Percentiles rank a stretch among this genome's conserved stretches.
Conservation (phyloP, 2,329 filamentous ascomycete genomes). For the Apiospora koreana region DNA sequence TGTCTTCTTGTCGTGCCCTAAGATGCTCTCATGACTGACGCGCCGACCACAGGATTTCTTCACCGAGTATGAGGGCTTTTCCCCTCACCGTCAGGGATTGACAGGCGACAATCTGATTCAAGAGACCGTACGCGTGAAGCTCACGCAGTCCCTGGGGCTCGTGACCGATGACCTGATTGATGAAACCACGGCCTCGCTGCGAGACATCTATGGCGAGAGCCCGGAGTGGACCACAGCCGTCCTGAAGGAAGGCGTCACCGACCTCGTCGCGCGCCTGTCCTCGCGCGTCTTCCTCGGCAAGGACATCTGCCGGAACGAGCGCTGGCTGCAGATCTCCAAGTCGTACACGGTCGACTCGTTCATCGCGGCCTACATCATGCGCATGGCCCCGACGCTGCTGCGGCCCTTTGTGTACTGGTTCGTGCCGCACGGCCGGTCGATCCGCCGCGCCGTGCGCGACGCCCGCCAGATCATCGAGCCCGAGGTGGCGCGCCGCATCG, state of each 20-base stretch:
- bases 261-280: conserved; percentile 49
- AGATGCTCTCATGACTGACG: background rate
- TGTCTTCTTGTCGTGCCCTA: background rate
- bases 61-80: conserved; percentile 34
- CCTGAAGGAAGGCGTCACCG: conserved; percentile 39
- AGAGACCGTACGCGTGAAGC: conserved; percentile 33
- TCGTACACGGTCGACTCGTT: conserved; percentile 43
- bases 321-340: conserved; percentile 48
- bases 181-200: conserved; percentile 33
- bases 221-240: conserved; percentile 40
- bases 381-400: conserved; percentile 39
- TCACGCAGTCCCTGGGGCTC: conserved; percentile 35
- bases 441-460: conserved; percentile 39
- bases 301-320: conserved; percentile 44
- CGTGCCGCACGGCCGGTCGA: conserved; percentile 39
- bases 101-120: conserved; percentile 27
- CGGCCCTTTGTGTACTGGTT: conserved; percentile 46
- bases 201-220: conserved; percentile 32
- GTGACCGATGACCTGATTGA: conserved; percentile 37
- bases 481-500: conserved; percentile 31
- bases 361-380: conserved; percentile 36
- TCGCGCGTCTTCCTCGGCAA: conserved; percentile 50
- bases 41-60: conserved; percentile 33
- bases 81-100: conserved; percentile 27
- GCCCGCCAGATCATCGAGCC: conserved; percentile 37